Percentiles rank a stretch among this genome's conserved stretches.
Evolutionary conservation across 2,329 filamentous ascomycete species (phyloP).

Genomic region (Ilyonectria mors-panacis): DNA sequence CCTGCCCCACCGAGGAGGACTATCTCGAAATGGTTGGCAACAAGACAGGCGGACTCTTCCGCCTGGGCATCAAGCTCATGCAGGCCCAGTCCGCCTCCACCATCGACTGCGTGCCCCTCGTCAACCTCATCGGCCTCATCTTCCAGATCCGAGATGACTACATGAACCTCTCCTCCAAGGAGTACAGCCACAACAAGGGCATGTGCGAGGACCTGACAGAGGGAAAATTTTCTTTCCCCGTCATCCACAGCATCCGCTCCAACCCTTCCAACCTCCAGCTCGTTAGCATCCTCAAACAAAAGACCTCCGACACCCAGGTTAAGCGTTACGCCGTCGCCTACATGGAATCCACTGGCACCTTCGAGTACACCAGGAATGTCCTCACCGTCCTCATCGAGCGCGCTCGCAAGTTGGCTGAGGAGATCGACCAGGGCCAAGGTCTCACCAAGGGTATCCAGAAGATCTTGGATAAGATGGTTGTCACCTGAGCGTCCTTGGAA

Average conservation of each 20-base stretch:
- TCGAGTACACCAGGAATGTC: slow-evolving; percentile 85
- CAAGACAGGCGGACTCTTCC: slow-evolving; percentile 91
- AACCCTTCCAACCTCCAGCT: slow-evolving; percentile 83
- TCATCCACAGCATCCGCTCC: slow-evolving; percentile 92
- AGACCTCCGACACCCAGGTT: slow-evolving; percentile 87
- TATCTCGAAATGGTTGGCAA: slow-evolving; percentile 96
- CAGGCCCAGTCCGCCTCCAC: slow-evolving; percentile 75
- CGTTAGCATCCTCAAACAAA: slow-evolving; percentile 93
- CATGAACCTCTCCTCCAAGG: slow-evolving; percentile 82
- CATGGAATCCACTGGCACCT: slow-evolving; percentile 92
- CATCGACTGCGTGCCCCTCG: slow-evolving; percentile 85
- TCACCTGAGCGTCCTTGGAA: slow-evolving; percentile 35
- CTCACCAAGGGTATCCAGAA: slow-evolving; percentile 71
- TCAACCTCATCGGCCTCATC: slow-evolving; percentile 87
- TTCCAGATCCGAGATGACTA: slow-evolving; percentile 97
- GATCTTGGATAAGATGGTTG: slow-evolving; percentile 78
- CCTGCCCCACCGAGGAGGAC: slow-evolving; percentile 87
- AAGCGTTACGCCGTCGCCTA: slow-evolving; percentile 93
- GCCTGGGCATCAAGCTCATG: slow-evolving; percentile 89
- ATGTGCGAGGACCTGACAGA: slow-evolving; percentile 96
- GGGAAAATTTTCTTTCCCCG: slow-evolving; percentile 96
- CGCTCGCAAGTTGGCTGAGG: slow-evolving; percentile 74
- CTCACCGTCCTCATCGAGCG: slow-evolving; percentile 74
- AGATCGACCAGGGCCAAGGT: slow-evolving; percentile 74
- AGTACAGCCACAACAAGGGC: slow-evolving; percentile 91